phyloP scores from a whole-genome alignment of 306 rosid species.

The Hippophae gyantsensis region DNA sequence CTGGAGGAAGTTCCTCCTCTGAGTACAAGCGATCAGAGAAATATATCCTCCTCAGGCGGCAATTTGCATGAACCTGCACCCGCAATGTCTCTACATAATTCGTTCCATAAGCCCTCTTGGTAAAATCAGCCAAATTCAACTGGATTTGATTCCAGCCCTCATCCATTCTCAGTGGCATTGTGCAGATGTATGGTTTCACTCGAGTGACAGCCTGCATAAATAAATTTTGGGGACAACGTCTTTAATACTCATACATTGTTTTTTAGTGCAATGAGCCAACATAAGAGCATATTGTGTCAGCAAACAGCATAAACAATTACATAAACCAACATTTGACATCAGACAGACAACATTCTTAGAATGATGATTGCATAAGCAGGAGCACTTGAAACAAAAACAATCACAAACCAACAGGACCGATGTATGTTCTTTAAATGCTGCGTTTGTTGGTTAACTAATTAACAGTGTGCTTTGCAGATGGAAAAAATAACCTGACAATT shows the following conservation, averaged over 20 bases:
- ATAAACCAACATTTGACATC: too few relatives aligned
- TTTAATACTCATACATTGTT: neutral
- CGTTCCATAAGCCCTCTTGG: slow-evolving; percentile 94
- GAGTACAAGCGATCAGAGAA: slow-evolving; percentile 88
- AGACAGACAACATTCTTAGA: too few relatives aligned
- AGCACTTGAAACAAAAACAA: too few relatives aligned
- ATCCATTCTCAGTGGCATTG: slow-evolving; percentile 83
- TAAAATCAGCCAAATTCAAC: slow-evolving; percentile 71
- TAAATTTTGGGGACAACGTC: slow-evolving; percentile 3
- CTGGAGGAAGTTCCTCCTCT: slow-evolving; percentile 93
- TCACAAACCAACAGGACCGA: too few relatives aligned
- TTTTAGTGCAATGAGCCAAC: neutral
- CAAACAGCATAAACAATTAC: too few relatives aligned
- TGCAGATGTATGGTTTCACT: slow-evolving; percentile 87
- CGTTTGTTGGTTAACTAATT: too few relatives aligned
- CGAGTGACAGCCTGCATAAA: slow-evolving; percentile 57
- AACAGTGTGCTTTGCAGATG: too few relatives aligned
- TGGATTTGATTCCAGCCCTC: slow-evolving; percentile 98
- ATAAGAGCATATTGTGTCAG: too few relatives aligned
- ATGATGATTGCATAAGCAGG: too few relatives aligned
- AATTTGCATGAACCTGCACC: slow-evolving; percentile 94
- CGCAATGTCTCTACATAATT: slow-evolving; percentile 89
- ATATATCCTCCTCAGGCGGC: slow-evolving; percentile 88
- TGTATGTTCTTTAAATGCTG: too few relatives aligned
- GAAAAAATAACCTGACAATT: too few relatives aligned